Evolutionary conservation across 768 basidiomycete genomes (phyloP).

Genomic region (Boletus edulis): DNA sequence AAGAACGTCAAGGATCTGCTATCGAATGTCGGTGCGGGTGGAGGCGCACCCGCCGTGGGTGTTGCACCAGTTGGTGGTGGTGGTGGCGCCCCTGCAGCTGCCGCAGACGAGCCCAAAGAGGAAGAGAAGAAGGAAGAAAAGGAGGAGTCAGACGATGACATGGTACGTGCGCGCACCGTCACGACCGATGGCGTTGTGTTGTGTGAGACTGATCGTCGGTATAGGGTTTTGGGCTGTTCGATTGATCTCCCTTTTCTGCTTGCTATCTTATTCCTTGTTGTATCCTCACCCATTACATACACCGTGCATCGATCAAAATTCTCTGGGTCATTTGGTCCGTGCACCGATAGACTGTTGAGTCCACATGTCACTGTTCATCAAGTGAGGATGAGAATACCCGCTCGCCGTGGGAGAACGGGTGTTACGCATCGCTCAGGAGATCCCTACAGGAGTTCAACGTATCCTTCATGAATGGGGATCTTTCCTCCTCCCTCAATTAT

Average conservation of each 20-base stretch:
- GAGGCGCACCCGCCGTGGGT: slow-evolving; percentile 75
- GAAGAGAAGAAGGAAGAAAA: slow-evolving; percentile 87
- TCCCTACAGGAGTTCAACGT: too few relatives aligned
- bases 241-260: slow-evolving; percentile 47
- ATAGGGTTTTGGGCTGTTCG: slow-evolving; percentile 96
- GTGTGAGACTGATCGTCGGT: neutral
- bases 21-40: slow-evolving; percentile 92
- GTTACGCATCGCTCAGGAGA: too few relatives aligned
- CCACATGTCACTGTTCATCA: neutral
- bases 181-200: too few relatives aligned
- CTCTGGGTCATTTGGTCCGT: slow-evolving; percentile 16
- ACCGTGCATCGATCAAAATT: slow-evolving; percentile 26
- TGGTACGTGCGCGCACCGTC: neutral
- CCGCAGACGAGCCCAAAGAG: slow-evolving; percentile 73
- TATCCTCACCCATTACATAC: slow-evolving; percentile 17
- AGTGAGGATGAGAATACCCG: too few relatives aligned
- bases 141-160: slow-evolving; percentile 56
- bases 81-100: slow-evolving; percentile 59
- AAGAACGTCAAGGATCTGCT: slow-evolving; percentile 97
- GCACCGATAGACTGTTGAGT: neutral
- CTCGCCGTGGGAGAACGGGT: too few relatives aligned
- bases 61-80: slow-evolving; percentile 50
- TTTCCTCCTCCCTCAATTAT: neutral
- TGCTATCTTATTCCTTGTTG: slow-evolving; percentile 28
- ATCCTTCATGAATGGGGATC: too few relatives aligned